Evolutionary conservation across 2,329 filamentous ascomycete genomes (phyloP).

Genomic region (Ophiocordyceps camponoti-saundersi): DNA sequence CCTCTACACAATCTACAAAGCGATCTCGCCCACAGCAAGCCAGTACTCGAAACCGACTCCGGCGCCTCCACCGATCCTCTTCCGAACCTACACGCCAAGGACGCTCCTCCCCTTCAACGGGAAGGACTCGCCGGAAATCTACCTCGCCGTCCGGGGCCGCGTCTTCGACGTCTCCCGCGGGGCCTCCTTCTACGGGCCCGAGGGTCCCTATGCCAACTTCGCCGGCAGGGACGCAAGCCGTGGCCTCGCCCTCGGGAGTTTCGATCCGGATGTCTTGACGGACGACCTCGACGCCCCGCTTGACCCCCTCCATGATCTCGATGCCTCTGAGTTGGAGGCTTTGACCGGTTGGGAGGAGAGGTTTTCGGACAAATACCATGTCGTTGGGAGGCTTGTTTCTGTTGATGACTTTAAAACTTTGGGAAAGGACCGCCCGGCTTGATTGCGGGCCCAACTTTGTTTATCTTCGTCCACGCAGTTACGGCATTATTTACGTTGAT

Average conservation of each 20-base stretch:
- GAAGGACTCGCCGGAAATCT: conserved; percentile 53
- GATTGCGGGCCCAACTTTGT: neutral
- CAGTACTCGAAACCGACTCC: conserved; percentile 32
- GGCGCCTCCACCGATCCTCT: conserved; percentile 41
- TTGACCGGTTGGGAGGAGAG: conserved; percentile 84
- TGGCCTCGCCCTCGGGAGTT: conserved; percentile 78
- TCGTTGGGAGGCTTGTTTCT: conserved; percentile 73
- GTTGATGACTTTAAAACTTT: conserved; percentile 18
- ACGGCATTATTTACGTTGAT: neutral
- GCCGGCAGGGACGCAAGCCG: conserved; percentile 81
- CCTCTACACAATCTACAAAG: conserved; percentile 39
- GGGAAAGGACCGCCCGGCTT: neutral
- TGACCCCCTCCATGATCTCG: conserved; percentile 57
- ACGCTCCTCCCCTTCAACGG: conserved; percentile 82
- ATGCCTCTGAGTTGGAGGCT: conserved; percentile 62
- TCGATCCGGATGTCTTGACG: conserved; percentile 90
- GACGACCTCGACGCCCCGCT: conserved; percentile 73
- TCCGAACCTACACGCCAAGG: conserved; percentile 55
- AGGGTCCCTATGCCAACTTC: conserved; percentile 91
- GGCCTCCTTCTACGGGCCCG: conserved; percentile 89
- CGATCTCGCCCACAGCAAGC: conserved; percentile 19
- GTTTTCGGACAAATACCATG: conserved; percentile 83
- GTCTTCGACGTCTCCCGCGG: conserved; percentile 84
- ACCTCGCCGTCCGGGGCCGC: conserved; percentile 75
- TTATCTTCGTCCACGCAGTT: neutral